phyloP scores from a whole-genome alignment of 176 grass and related monocot species.

The Echinochloa phyllopogon region DNA sequence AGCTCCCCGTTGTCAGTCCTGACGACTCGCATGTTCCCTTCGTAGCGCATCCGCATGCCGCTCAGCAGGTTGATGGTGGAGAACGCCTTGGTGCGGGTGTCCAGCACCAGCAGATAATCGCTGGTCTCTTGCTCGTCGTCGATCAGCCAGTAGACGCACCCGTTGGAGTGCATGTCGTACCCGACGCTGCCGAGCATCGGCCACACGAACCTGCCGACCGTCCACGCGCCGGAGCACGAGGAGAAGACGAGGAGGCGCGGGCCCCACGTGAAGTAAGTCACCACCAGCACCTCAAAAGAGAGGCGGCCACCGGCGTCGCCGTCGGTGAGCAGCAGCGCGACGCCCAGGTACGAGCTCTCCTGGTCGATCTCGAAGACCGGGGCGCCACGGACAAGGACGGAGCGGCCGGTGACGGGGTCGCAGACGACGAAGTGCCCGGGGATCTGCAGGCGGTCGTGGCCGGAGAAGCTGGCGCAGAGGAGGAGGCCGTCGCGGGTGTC shows the following conservation, averaged over 20 bases:
- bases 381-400: background rate
- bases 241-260: slow-evolving; percentile 25
- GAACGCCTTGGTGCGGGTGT: slow-evolving; percentile 27
- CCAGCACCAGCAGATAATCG: background rate
- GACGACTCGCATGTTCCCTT: background rate
- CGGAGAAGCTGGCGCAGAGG: background rate
- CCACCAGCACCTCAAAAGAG: slow-evolving; percentile 33
- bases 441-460: background rate
- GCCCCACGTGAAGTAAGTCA: slow-evolving; percentile 11
- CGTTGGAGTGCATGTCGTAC: background rate
- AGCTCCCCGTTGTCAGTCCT: slow-evolving; percentile 26
- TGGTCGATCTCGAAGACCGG: background rate
- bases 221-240: slow-evolving; percentile 6
- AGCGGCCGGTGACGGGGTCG: slow-evolving; percentile 24
- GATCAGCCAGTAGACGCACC: slow-evolving; percentile 30
- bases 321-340: background rate
- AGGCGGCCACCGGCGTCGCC: background rate
- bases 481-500: slow-evolving; percentile 21
- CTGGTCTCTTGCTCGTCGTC: background rate
- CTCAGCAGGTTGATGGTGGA: slow-evolving; percentile 16
- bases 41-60: background rate
- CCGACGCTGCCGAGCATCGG: slow-evolving; percentile 21
- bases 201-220: background rate
- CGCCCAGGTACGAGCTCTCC: background rate
- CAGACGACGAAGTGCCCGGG: slow-evolving; percentile 22